phyloP scores from a whole-genome alignment of 2,329 filamentous ascomycete genomes.

The Phoma sp. region DNA sequence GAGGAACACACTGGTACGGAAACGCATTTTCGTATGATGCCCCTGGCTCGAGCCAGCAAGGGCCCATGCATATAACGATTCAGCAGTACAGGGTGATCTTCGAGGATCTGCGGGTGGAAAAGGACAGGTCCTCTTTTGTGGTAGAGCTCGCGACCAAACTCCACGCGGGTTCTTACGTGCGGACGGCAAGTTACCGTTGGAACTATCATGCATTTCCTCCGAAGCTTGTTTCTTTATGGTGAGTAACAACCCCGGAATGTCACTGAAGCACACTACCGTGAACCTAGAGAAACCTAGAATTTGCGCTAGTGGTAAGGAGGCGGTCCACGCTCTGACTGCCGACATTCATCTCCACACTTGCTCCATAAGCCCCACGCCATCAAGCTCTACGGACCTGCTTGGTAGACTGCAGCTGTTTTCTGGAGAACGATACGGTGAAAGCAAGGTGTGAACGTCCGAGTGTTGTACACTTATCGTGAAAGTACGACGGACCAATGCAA shows the following conservation, averaged over 20 bases:
- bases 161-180: not conserved
- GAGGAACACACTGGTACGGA: not conserved
- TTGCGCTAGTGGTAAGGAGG: not conserved
- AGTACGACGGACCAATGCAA: no score
- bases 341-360: not conserved
- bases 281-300: not conserved
- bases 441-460: no score
- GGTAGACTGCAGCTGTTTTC: not conserved
- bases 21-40: not conserved
- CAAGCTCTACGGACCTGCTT: not conserved
- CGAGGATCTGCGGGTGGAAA: not conserved
- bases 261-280: conserved; percentile 9
- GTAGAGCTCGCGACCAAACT: not conserved
- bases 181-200: not conserved
- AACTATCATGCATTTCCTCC: not conserved
- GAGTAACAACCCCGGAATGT: not conserved
- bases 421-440: no score
- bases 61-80: not conserved
- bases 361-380: not conserved
- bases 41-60: not conserved
- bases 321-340: not conserved
- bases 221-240: not conserved
- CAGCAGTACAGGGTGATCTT: not conserved
- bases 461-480: no score
- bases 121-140: not conserved